Evolutionary conservation across 768 basidiomycete genomes (phyloP), one percentile per base, ranked within the genome.

Genomic region (Trichaptum fuscoviolaceum): DNA sequence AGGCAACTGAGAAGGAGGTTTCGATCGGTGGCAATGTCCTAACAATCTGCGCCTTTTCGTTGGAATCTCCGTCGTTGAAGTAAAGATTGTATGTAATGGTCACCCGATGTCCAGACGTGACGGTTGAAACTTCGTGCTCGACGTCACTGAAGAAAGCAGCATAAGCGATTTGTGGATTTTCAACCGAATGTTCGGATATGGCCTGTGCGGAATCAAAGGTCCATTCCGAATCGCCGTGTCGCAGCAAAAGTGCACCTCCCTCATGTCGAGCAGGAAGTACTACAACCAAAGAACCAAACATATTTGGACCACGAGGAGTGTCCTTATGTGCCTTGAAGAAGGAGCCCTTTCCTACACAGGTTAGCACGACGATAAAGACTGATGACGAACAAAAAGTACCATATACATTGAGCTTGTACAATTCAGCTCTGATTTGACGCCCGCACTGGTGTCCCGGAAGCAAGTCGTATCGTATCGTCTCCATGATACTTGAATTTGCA

Each of bases 371-470:
- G 10, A 52, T 26, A 52, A 63, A 12, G 27, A 63, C 30, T 25
- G 25, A 34, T 10, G 42, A 61, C 3, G n/a, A 25, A 1, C n/a
- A 3, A 3, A 30, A 30, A 30, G 30, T 30, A 80, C 79, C 77
- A 62, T 79, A 80, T 2, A 80, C 74, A 67, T 80, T 80, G 15
- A 80, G 67, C 61, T 79, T 79, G 66, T 79, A 78, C n/a, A 77
- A 66, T 62, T 79, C 77, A 9, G 75, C 69, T 3, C 68, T 64
- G 26, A 77, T 67, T 7, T 58, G 26, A 18, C 65, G 63, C 8
- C 69, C 42, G 23, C 71, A 66, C 20, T 67, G 63, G 1, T 70
- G 68, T 20, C 74, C 71, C 20, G 73, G 64, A 15, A 76, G 58
- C 8, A 77, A 67, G n/a, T 68, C 62, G 1, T 64, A 62, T 17